Conservation (phyloP, 1,139 yeast genomes). For the Meyerozyma guilliermondii region DNA sequence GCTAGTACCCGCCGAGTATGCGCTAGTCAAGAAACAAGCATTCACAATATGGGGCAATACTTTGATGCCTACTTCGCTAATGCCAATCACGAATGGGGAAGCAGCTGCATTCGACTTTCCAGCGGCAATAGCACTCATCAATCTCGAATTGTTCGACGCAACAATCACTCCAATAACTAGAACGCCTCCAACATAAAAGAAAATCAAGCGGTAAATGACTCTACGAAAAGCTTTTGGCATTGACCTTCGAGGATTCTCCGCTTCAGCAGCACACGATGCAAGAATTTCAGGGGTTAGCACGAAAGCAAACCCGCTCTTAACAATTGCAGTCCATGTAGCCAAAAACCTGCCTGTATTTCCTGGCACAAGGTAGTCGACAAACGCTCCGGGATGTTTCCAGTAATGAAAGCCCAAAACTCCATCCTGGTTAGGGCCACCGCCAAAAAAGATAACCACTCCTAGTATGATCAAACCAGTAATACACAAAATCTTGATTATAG, state of each 20-base stretch:
- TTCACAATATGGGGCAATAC: conserved; percentile 7
- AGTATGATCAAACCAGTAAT: conserved; percentile 35
- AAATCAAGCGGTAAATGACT: conserved; percentile 2
- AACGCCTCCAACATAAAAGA: conserved; percentile 12
- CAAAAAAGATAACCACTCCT: conserved; percentile 36
- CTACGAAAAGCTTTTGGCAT: conserved; percentile 1
- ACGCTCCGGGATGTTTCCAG: conserved; percentile 56
- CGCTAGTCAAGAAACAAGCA: conserved; percentile 6
- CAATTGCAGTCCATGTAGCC: conserved; percentile 36
- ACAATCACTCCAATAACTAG: conserved; percentile 45
- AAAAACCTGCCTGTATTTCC: conserved; percentile 20
- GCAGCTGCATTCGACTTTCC: conserved; percentile 40
- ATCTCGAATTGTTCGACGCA: conserved; percentile 24
- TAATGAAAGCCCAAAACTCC: conserved; percentile 36
- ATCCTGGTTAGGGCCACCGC: conserved; percentile 16
- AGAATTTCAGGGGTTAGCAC: conserved; percentile 38
- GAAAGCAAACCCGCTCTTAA: conserved; percentile 38
- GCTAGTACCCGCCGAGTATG: conserved; percentile 3
- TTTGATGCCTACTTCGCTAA: conserved; percentile 17
- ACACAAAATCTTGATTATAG: conserved; percentile 12
- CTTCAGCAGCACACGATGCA: conserved; percentile 38
- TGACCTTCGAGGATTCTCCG: conserved; percentile 2
- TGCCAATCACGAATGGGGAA: conserved; percentile 47
- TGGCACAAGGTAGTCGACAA: conserved; percentile 20
- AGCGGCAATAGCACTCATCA: conserved; percentile 10